phyloP scores from a whole-genome alignment of 2,329 filamentous ascomycete genomes.

The Lasiodiplodia gonubiensis region DNA sequence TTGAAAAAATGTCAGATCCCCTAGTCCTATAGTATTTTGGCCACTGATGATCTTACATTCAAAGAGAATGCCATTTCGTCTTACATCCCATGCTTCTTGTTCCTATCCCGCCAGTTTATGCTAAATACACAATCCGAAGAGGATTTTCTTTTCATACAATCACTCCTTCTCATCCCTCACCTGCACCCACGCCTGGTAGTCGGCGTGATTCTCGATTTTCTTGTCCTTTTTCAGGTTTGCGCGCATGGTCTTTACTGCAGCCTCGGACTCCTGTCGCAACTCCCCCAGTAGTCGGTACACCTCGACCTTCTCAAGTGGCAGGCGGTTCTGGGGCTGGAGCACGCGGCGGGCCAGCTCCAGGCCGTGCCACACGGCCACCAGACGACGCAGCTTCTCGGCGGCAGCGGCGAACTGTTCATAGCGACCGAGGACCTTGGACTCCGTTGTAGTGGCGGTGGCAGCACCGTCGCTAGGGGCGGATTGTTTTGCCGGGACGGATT shows the following conservation, averaged over 20 bases:
- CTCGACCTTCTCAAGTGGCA: slow-evolving; percentile 39
- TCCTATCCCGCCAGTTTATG: background rate
- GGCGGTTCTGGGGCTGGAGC: slow-evolving; percentile 40
- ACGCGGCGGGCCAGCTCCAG: slow-evolving; percentile 50
- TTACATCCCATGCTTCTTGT: background rate
- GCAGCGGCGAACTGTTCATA: slow-evolving; percentile 30
- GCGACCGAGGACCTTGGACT: background rate
- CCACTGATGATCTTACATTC: background rate
- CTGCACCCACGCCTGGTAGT: background rate
- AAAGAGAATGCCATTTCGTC: background rate
- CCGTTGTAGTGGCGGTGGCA: slow-evolving; percentile 4
- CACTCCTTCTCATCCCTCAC: background rate
- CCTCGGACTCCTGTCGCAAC: background rate
- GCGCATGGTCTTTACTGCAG: background rate
- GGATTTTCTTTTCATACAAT: background rate
- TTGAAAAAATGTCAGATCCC: too few species aligned
- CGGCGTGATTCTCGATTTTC: background rate
- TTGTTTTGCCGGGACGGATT: background rate
- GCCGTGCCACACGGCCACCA: slow-evolving; percentile 51
- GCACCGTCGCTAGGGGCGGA: background rate
- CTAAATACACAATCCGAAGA: too few species aligned
- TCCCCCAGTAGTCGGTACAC: background rate
- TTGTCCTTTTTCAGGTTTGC: background rate
- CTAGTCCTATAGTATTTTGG: too few species aligned
- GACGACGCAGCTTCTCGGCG: slow-evolving; percentile 35